phyloP scores from a whole-genome alignment of 2,329 filamentous ascomycete genomes.

The Penicillium crustosum region DNA sequence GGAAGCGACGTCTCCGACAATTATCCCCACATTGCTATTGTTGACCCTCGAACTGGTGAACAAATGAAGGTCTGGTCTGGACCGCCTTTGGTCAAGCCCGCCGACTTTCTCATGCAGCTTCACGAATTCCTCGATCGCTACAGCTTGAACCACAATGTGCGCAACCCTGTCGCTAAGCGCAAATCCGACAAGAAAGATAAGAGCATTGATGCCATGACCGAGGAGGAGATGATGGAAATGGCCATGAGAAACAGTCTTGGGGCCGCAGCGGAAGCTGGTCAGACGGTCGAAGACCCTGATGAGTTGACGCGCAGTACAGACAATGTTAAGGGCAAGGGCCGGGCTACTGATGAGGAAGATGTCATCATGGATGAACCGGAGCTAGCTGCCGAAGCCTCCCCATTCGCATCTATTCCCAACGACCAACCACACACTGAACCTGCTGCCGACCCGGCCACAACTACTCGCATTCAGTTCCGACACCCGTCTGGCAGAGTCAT shows the following conservation, averaged over 20 bases:
- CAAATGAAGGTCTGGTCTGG: slow-evolving; percentile 97
- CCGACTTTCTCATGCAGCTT: slow-evolving; percentile 86
- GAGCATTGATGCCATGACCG: slow-evolving; percentile 85
- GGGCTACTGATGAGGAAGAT: slow-evolving; percentile 45
- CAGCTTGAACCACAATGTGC: slow-evolving; percentile 80
- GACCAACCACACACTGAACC: slow-evolving; percentile 77
- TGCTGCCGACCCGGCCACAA: slow-evolving; percentile 64
- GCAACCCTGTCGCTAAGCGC: slow-evolving; percentile 84
- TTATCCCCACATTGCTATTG: slow-evolving; percentile 92
- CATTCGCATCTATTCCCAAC: slow-evolving; percentile 71
- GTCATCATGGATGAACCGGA: slow-evolving; percentile 40
- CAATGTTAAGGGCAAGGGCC: slow-evolving; percentile 51
- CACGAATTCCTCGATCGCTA: slow-evolving; percentile 97
- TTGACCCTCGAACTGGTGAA: slow-evolving; percentile 93
- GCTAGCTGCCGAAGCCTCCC: slow-evolving; percentile 36
- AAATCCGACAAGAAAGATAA: slow-evolving; percentile 70
- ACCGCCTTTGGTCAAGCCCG: slow-evolving; percentile 69
- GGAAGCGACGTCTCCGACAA: slow-evolving; percentile 78
- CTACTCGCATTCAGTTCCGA: slow-evolving; percentile 89
- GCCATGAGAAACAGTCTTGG: slow-evolving; percentile 85
- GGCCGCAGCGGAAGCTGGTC: slow-evolving; percentile 45
- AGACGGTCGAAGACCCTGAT: slow-evolving; percentile 76
- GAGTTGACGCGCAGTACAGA: slow-evolving; percentile 70
- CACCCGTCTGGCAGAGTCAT: slow-evolving; percentile 83
- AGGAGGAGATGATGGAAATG: slow-evolving; percentile 96